Conservation (phyloP, 306 rosid species). For the Vigna trinervia region DNA sequence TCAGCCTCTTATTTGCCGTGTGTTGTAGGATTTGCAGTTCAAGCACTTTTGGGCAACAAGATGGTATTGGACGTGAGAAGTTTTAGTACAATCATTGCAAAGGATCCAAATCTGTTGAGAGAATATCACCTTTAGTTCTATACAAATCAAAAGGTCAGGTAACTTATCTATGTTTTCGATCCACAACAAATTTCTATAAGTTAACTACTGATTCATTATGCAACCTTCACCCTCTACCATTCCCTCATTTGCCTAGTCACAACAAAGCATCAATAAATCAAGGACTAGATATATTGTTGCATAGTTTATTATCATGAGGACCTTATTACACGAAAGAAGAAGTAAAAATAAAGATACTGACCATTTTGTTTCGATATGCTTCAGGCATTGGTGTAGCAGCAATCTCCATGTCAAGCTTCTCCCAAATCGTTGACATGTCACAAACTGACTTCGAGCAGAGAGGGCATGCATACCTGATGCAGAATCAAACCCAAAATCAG, state of each 20-base stretch:
- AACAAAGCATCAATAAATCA: not conserved
- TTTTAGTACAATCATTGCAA: constrained; percentile 85
- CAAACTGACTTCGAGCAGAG: constrained; percentile 87
- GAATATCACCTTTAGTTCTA: constrained; percentile 19
- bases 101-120: constrained; percentile 77
- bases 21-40: constrained; percentile 88
- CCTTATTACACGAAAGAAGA: not conserved
- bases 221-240: not conserved
- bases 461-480: constrained; percentile 81
- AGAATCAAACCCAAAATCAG: constrained; percentile 5
- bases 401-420: constrained; percentile 77
- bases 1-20: constrained; percentile 74
- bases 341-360: constrained; percentile 10
- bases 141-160: not conserved
- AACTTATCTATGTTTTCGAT: not conserved
- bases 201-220: not conserved
- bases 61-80: constrained; percentile 69
- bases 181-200: not conserved
- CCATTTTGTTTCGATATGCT: constrained; percentile 65
- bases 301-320: not conserved
- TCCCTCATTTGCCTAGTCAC: no score
- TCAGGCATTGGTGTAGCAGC: constrained; percentile 85
- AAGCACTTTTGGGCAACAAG: constrained; percentile 78
- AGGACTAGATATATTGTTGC: not conserved
- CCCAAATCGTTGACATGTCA: constrained; percentile 96